phyloP scores from a whole-genome alignment of 2,329 filamentous ascomycete genomes.

The Pseudofabraea citricarpa region DNA sequence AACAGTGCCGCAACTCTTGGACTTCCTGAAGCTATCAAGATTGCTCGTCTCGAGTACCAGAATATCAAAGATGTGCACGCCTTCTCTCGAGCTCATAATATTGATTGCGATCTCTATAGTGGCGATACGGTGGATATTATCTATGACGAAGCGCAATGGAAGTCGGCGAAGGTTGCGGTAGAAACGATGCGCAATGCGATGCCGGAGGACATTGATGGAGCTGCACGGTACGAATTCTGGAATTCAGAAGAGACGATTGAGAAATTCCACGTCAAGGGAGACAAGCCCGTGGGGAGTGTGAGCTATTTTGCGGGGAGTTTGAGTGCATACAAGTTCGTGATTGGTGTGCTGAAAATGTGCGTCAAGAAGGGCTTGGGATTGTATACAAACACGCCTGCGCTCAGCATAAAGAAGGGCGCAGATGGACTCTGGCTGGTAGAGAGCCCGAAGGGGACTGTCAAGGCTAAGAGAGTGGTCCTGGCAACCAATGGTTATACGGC shows the following conservation, averaged over 20 bases:
- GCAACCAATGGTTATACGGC: conserved; percentile 51
- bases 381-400: conserved; percentile 18
- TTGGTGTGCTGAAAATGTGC: conserved; percentile 19
- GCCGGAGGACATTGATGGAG: conserved; percentile 34
- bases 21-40: conserved; percentile 9
- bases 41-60: conserved; percentile 44
- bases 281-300: conserved; percentile 15
- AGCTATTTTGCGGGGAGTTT: conserved; percentile 34
- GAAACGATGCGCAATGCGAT: conserved; percentile 39
- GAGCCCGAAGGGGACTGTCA: conserved; percentile 38
- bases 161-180: conserved; percentile 25
- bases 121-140: conserved; percentile 31
- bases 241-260: conserved; percentile 35
- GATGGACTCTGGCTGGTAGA: conserved; percentile 32
- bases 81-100: conserved; percentile 42
- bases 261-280: conserved; percentile 32
- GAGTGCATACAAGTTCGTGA: conserved; percentile 25
- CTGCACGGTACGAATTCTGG: conserved; percentile 40
- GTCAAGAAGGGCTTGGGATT: conserved; percentile 21
- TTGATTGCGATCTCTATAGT: conserved; percentile 43
- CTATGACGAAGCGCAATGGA: conserved; percentile 27
- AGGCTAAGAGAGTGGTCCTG: conserved; percentile 39
- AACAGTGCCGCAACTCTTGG: conserved; percentile 12
- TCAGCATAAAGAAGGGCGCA: conserved; percentile 12
- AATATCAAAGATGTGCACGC: conserved; percentile 51